Percentiles rank a stretch among this genome's conserved stretches.
These are phyloP conservation scores for Myochromella boudieri DNA, from an alignment of 768 basidiomycete species.

Conservation along the genomic window DNA sequence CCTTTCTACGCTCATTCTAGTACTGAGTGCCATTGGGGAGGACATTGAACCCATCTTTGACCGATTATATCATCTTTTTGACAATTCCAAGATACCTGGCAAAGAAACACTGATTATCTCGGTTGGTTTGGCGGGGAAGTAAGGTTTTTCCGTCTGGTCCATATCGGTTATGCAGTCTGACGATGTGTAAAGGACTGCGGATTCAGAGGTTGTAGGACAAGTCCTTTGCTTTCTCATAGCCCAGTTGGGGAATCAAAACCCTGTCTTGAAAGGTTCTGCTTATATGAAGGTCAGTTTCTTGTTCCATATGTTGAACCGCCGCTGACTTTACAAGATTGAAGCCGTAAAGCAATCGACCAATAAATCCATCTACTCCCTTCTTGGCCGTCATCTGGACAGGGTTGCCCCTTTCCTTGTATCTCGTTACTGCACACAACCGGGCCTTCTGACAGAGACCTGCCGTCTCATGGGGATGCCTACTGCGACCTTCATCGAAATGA, in stretches of 20 bases:
- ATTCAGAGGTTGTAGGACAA: conserved; percentile 54
- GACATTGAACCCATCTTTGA: conserved; percentile 42
- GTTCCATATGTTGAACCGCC: not conserved
- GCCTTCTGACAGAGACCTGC: conserved; percentile 62
- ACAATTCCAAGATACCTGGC: conserved; percentile 41
- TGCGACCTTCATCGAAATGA: conserved; percentile 62
- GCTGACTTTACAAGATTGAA: conserved; percentile 44
- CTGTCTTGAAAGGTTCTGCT: conserved; percentile 67
- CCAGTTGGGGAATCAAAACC: conserved; percentile 67
- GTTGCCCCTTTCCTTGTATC: conserved; percentile 66
- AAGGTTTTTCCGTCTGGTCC: conserved; percentile 11
- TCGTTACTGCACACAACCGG: conserved; percentile 57
- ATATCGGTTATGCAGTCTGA: conserved; percentile 2
- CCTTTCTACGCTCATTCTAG: conserved; percentile 44
- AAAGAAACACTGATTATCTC: conserved; percentile 68
- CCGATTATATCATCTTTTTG: conserved; percentile 48
- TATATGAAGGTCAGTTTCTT: conserved; percentile 57
- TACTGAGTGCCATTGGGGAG: conserved; percentile 30
- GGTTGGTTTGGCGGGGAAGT: conserved; percentile 58
- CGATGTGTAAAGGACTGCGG: conserved; percentile 37
- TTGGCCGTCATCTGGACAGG: conserved; percentile 67
- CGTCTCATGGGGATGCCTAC: conserved; percentile 61
- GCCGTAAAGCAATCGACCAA: conserved; percentile 55
- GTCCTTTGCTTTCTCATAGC: conserved; percentile 62
- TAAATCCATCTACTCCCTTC: conserved; percentile 62